These are phyloP conservation scores for Luvunga scandens DNA, from an alignment of 345 rosid species.

Conservation along the genomic window DNA sequence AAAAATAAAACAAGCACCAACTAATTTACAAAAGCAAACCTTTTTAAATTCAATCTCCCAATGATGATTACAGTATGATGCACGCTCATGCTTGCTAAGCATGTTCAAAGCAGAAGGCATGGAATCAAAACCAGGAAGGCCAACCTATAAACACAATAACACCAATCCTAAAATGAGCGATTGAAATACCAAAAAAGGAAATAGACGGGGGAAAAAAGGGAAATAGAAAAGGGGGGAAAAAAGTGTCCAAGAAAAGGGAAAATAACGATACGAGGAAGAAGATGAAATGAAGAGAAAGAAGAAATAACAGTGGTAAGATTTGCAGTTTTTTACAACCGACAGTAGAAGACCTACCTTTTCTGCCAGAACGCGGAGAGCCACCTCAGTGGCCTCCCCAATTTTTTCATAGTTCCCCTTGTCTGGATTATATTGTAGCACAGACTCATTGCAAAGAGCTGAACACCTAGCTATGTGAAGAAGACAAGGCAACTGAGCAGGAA, in stretches of 20 bases:
- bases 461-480: constrained; percentile 94
- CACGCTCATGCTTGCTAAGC: constrained; percentile 97
- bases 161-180: constrained; percentile 7
- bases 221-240: neutral
- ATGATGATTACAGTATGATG: constrained; percentile 95
- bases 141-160: constrained; percentile 63
- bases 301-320: neutral
- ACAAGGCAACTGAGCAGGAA: constrained; percentile 92
- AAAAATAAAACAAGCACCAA: neutral
- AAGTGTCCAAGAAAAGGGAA: neutral
- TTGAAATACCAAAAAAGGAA: neutral
- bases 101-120: constrained; percentile 88
- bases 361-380: constrained; percentile 88
- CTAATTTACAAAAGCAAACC: constrained; percentile 45
- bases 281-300: neutral
- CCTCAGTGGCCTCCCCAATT: constrained; percentile 99
- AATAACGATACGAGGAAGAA: neutral
- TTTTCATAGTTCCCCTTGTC: constrained; percentile 88
- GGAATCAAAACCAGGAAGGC: constrained; percentile 99
- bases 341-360: constrained; percentile 70
- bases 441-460: constrained; percentile 95
- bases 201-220: neutral
- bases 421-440: constrained; percentile 91
- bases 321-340: neutral
- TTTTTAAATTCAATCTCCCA: constrained; percentile 94